Conservation (phyloP, 306 rosid genomes). For the Ormosia semicastrata region DNA sequence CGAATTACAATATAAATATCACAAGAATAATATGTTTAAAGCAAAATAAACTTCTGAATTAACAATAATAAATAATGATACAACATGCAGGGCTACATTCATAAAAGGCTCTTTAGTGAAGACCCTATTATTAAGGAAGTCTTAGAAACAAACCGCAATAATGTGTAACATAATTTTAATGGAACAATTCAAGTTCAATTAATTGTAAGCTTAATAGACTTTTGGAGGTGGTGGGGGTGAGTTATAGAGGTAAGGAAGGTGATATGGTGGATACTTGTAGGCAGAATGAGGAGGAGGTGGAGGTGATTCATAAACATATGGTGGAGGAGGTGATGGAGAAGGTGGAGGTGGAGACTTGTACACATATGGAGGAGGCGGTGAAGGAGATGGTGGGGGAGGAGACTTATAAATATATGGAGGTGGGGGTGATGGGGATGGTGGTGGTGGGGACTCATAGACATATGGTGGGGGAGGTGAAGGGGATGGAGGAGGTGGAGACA, state of each 20-base stretch:
- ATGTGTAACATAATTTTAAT: background rate
- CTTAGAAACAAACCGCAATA: background rate
- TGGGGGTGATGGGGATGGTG: background rate
- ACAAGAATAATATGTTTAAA: background rate
- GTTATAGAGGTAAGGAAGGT: conserved; percentile 19
- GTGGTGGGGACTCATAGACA: background rate
- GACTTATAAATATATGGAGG: background rate
- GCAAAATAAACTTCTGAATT: background rate
- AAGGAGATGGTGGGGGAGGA: background rate
- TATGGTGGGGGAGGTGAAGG: background rate
- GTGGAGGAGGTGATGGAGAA: background rate
- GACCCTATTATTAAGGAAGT: background rate
- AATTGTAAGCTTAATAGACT: background rate
- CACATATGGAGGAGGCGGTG: background rate
- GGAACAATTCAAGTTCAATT: background rate
- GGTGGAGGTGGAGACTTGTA: background rate
- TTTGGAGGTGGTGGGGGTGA: conserved; percentile 22
- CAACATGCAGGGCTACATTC: background rate
- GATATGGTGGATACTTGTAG: background rate
- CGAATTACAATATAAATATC: background rate
- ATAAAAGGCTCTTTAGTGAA: background rate
- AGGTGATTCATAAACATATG: background rate
- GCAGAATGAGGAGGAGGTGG: background rate
- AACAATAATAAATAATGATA: background rate
- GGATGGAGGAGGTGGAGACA: background rate